Evolutionary conservation across 257 asterid genomes (phyloP).

Genomic region (Avicennia marina): DNA sequence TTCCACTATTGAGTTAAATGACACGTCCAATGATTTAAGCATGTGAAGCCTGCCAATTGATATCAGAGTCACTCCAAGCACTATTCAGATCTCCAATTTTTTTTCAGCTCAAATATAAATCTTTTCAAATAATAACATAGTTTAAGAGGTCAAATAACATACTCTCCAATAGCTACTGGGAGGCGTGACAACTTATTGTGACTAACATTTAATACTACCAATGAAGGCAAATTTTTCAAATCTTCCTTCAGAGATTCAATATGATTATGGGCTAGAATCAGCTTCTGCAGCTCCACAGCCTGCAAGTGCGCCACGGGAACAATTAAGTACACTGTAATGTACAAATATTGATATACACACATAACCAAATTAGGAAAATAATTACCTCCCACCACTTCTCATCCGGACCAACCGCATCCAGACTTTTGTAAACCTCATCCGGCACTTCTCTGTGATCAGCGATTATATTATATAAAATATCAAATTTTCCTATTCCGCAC

Average conservation of each 20-base stretch:
- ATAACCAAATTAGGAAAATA: constrained; percentile 2
- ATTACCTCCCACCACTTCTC: constrained; percentile 99
- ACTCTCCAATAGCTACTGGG: constrained; percentile 95
- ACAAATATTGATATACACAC: not conserved
- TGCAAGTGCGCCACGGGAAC: constrained; percentile 23
- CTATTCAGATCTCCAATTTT: not conserved
- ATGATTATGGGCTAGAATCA: constrained; percentile 85
- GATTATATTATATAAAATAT: not conserved
- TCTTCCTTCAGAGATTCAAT: constrained; percentile 80
- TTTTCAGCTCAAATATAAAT: constrained; percentile 3
- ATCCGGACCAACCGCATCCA: constrained; percentile 74
- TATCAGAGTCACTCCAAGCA: constrained; percentile 6
- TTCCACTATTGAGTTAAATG: constrained; percentile 54
- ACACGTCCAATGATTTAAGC: constrained; percentile 76
- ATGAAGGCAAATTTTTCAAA: constrained; percentile 59
- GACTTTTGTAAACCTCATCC: constrained; percentile 65
- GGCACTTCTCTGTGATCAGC: constrained; percentile 73
- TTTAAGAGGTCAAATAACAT: constrained; percentile 24
- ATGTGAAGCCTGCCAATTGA: constrained; percentile 55
- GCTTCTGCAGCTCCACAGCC: constrained; percentile 95
- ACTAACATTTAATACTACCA: constrained; percentile 70
- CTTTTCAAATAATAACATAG: not conserved
- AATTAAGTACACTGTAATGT: not conserved
- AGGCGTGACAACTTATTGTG: constrained; percentile 78
- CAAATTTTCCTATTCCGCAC: not conserved